Conservation (phyloP, 768 basidiomycete genomes). For the Saitozyma podzolica region DNA sequence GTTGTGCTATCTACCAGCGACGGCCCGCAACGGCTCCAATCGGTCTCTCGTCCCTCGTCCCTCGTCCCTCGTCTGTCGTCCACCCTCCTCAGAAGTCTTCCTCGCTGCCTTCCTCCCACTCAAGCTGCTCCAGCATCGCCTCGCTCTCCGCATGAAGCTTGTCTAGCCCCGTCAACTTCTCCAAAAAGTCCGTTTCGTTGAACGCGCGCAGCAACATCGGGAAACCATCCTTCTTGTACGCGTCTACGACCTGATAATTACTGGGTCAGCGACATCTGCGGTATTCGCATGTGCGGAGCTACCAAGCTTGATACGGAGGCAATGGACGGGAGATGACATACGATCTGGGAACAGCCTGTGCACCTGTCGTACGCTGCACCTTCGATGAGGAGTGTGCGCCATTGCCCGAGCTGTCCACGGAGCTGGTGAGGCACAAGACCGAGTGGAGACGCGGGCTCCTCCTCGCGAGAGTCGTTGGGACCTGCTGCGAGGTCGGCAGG, state of each 20-base stretch:
- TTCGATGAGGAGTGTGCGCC: slow-evolving; percentile 76
- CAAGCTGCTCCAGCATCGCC: slow-evolving; percentile 66
- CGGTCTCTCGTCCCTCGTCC: too few relatives aligned
- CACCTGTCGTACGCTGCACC: slow-evolving; percentile 85
- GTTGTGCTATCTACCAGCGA: too few relatives aligned
- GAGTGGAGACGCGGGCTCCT: slow-evolving; percentile 58
- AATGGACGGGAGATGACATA: slow-evolving; percentile 51
- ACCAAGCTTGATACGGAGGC: neutral
- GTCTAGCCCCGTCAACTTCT: slow-evolving; percentile 74
- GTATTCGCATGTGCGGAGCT: neutral
- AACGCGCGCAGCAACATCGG: slow-evolving; percentile 76
- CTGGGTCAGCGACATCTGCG: neutral
- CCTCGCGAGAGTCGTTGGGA: neutral
- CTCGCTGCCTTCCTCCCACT: slow-evolving; percentile 65
- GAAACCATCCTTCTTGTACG: slow-evolving; percentile 79
- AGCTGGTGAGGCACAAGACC: slow-evolving; percentile 93
- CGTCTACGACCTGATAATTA: slow-evolving; percentile 65
- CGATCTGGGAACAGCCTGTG: slow-evolving; percentile 83
- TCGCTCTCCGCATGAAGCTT: slow-evolving; percentile 74
- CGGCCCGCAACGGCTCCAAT: too few relatives aligned
- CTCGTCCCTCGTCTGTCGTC: too few relatives aligned
- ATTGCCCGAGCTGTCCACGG: slow-evolving; percentile 84
- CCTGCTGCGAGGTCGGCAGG: too few relatives aligned
- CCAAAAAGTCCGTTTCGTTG: slow-evolving; percentile 75
- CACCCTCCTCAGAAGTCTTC: slow-evolving; percentile 16